Evolutionary conservation across 106 monocot species (phyloP).

Genomic region (Amphibolis antarctica): DNA sequence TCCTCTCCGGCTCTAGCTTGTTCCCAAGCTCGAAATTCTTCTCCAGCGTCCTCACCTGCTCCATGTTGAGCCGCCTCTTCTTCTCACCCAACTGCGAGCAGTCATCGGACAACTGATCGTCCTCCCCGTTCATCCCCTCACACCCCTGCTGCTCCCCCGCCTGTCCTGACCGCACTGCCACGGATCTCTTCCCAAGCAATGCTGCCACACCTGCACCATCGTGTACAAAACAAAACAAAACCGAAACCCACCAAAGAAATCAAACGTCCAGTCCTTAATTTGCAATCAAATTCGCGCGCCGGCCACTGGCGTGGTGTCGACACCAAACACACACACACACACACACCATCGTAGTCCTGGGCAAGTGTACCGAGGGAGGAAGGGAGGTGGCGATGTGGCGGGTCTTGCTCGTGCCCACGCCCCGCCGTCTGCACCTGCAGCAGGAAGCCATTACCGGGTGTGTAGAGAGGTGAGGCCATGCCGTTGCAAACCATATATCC

Average conservation of each 20-base stretch:
- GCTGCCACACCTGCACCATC: constrained; percentile 2
- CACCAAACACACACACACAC: neutral
- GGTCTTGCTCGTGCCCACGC: neutral
- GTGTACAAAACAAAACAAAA: too few relatives aligned
- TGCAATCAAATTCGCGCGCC: too few relatives aligned
- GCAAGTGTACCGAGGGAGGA: neutral
- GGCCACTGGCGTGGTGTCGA: too few relatives aligned
- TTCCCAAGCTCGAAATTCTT: constrained; percentile 82
- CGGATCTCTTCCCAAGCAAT: constrained; percentile 6
- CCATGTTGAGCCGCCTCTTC: constrained; percentile 75
- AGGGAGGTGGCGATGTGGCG: neutral
- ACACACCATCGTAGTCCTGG: constrained; percentile 4
- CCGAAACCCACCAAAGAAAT: neutral
- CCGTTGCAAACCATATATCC: constrained; percentile 11
- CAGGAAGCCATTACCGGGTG: neutral
- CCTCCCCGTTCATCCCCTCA: constrained; percentile 3
- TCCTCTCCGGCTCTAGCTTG: constrained; percentile 85
- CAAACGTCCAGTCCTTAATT: too few relatives aligned
- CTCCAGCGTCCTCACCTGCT: constrained; percentile 78
- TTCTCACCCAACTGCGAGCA: constrained; percentile 34
- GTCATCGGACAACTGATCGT: constrained; percentile 6
- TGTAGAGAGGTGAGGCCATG: constrained; percentile 8
- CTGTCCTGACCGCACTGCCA: neutral
- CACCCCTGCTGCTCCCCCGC: neutral
- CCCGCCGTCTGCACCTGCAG: constrained; percentile 5